Base-by-base conservation (phyloP, 768 basidiomycete genomes). In the Mrakia frigida region DNA sequence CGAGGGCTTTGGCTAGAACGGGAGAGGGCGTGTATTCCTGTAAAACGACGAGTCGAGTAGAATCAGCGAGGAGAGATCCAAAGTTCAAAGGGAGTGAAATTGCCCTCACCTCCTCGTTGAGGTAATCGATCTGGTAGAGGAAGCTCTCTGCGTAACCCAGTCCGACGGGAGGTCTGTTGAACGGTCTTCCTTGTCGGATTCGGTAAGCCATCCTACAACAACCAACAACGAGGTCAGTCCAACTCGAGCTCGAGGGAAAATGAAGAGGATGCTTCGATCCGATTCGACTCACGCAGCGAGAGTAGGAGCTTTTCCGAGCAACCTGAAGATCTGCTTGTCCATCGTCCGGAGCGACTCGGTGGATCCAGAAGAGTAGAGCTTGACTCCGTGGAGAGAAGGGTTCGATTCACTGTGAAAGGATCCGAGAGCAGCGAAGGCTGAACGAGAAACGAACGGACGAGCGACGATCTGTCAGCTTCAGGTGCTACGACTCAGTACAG, bases 111-210 rank as follows among this genome's bases (percentile, higher is more conserved):
- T 35, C 85, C 82, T 90, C 87, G 77, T 89, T 87, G 18, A 92
- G 85, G 80, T 93, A 89, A 79, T 95, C 93, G 87, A 95, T 90
- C 84, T 94, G 91, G 84, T 93, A 96, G 70, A 96, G 83, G 86
- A 95, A 96, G 10, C 90, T 52, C 35, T 75, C 92, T 5, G 93
- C 88, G 80, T 94, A 94, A 80, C 89, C 91, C 71, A 94, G 86
- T 0, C 91, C 91, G 0, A 89, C 88, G 9, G 92, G 93, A 5
- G 94, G 92, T 0, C 87, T 87, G 25, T 94, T 92, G 80, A 96
- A 95, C 69, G 91, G 89, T 76, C 94, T 87, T 50, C 94, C 94
- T 85, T 93, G 92, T 56, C 94, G 90, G 46, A 95, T 88, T 41
- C 94, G 92, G 83, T 94, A 96, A 0, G 94, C 93, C 93, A 95